Evolutionary conservation across 1,284 basidiomycete genomes (phyloP), one percentile per base, ranked within the genome.

Genomic region (Malassezia furfur): DNA sequence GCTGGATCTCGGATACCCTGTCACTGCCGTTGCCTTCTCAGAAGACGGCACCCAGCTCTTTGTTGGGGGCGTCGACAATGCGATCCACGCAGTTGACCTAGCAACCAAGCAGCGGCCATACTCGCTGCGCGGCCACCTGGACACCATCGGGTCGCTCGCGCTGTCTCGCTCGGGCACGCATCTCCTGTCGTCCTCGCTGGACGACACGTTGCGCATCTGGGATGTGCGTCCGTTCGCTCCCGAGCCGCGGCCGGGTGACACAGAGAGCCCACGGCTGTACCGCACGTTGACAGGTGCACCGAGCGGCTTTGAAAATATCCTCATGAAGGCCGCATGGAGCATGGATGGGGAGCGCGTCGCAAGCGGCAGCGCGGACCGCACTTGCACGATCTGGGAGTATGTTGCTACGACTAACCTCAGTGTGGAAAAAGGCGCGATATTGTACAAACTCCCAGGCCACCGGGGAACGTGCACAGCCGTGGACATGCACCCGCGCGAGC

Each of bases 141-240:
- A 73, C 30, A 70, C 69, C 12, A 61, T 73, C 45, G 61, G 66
- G 0, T 70, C 63, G 10, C 54, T 72, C 32, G 31, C 63, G 0
- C 64, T 74, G 14, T 67, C 65, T 0, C 71, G 65, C 1, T 64
- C 67, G 1, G 74, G 72, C n/a, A 71, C 70, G 15, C 64, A 69
- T 46, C 59, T 75, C 10, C 54, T 74, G 11, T 65, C 67, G 5
- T 63, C 65, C 7, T 56, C 61, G 2, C 62, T 72, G 34, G 74
- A 75, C 52, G 68, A 71, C 48, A 67, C 68, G 0, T 41, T 72
- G 0, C 55, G 70, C 9, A 65, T 75, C 22, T 75, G 74, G 74
- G 74, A 75, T 39, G 68, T 75, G 4, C 59, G 69, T n/a, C 74
- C 74, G 1, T 75, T 74, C 48, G 74, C 71, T 22, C 67, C 69